Conservation (phyloP, 495 filamentous ascomycete genomes). For the Elasticomyces elasticus region DNA sequence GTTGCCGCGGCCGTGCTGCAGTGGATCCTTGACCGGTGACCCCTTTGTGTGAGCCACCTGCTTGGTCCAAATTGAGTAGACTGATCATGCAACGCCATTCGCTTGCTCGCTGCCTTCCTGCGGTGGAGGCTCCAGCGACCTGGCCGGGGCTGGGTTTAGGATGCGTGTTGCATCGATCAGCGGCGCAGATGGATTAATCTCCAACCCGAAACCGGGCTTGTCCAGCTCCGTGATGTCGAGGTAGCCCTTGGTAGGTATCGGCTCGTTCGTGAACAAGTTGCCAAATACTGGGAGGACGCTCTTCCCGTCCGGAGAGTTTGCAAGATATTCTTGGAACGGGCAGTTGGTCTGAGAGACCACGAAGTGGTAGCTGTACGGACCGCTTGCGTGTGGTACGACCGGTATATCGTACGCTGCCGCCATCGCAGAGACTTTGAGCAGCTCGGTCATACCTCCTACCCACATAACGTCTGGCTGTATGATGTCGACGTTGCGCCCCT, state of each 20-base stretch:
- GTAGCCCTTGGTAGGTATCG: constrained; percentile 72
- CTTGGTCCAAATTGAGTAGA: too few relatives aligned
- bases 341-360: constrained; percentile 83
- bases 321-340: constrained; percentile 90
- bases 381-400: constrained; percentile 86
- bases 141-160: constrained; percentile 61
- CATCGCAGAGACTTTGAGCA: constrained; percentile 79
- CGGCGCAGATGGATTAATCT: constrained; percentile 68
- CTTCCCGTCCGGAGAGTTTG: constrained; percentile 83
- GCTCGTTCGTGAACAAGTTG: constrained; percentile 81
- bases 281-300: constrained; percentile 84
- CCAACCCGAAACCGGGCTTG: constrained; percentile 84
- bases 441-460: constrained; percentile 84
- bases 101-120: constrained; percentile 2
- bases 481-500: constrained; percentile 84
- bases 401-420: constrained; percentile 87
- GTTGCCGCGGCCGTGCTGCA: too few relatives aligned
- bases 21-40: too few relatives aligned
- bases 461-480: constrained; percentile 95
- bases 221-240: constrained; percentile 68
- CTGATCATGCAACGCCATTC: background rate
- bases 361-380: constrained; percentile 90
- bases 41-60: too few relatives aligned
- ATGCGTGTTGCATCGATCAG: constrained; percentile 64
- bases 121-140: constrained; percentile 35